These are phyloP conservation scores for Colletotrichum limetticola DNA, from an alignment of 2,329 filamentous ascomycete genomes.

Conservation along the genomic window DNA sequence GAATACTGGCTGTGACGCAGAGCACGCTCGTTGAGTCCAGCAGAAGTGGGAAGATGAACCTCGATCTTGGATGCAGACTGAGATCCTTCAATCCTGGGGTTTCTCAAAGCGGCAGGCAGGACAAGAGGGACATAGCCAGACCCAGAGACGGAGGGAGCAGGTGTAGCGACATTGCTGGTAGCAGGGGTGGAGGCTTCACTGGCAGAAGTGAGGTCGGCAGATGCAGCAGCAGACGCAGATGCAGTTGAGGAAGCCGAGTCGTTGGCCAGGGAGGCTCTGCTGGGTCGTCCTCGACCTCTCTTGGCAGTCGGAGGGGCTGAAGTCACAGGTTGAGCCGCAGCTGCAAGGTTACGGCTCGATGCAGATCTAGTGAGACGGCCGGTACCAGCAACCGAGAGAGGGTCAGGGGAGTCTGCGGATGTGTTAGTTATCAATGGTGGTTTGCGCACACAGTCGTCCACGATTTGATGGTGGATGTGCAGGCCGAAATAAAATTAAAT, in stretches of 20 bases:
- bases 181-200: constrained; percentile 55
- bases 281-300: constrained; percentile 42
- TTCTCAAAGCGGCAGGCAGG: constrained; percentile 32
- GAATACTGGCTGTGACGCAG: constrained; percentile 62
- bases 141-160: constrained; percentile 42
- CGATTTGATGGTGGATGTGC: background rate
- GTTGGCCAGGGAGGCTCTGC: constrained; percentile 39
- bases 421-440: background rate
- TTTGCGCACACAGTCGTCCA: background rate
- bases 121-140: background rate
- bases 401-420: constrained; percentile 11
- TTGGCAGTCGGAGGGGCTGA: constrained; percentile 35
- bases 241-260: constrained; percentile 49
- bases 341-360: constrained; percentile 29
- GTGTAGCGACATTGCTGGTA: constrained; percentile 54
- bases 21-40: constrained; percentile 53
- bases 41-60: constrained; percentile 45
- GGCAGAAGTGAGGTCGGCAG: constrained; percentile 45
- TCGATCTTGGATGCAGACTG: constrained; percentile 45
- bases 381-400: background rate
- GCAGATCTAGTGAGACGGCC: constrained; percentile 34
- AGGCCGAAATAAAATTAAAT: background rate
- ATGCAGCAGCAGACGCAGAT: constrained; percentile 48
- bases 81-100: constrained; percentile 37
- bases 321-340: background rate